Base-by-base conservation (phyloP, 352 stramenopile genomes). In the Globisporangium solare region DNA sequence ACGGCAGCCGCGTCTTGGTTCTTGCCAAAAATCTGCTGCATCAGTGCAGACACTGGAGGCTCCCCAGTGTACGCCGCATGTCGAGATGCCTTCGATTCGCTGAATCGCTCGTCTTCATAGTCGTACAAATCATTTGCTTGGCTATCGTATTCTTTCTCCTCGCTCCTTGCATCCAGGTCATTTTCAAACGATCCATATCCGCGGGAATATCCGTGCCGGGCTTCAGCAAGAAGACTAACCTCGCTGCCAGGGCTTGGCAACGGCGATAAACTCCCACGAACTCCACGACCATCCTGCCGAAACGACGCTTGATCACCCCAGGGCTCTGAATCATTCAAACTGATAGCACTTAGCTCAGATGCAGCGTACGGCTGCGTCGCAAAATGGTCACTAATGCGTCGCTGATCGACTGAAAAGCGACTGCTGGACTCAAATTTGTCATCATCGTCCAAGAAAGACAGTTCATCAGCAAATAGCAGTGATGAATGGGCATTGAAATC, bases 281-380 rank as follows among this genome's bases (percentile, higher is more conserved):
- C 49, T 7, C 15, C 32, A 32, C 39, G 22, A 14, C 3, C 40
- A 49, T 14, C 21, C 20, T 66, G 54, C 20, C 83, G 70, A 21
- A 69, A 68, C 1, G 76, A 70, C 47, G 85, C 64, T 2, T 71
- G 67, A 42, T 87, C 76, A 35, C 75, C 71, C 85, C 85, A 94
- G 1, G 83, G 72, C 51, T 85, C 79, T 24, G 85, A 92, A 63
- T 94, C 83, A 47, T 91, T 74, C 35, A 93, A 73, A 56, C 85
- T 94, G 35, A 92, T 63, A 24, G 79, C 83, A 31, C 83, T 92
- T 7, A 88, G 58, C 17, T 92, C 78, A 0, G 80, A 90, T 27
- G 20, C 50, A 41, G 56, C 18, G 35, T 64, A 53, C n/a, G 27
- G 37, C 48, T 32, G 32, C n/a, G 15, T 2, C 22, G 8, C 58